Base-by-base conservation (phyloP, 495 filamentous ascomycete species). In the Trichoderma orchidacearum region DNA sequence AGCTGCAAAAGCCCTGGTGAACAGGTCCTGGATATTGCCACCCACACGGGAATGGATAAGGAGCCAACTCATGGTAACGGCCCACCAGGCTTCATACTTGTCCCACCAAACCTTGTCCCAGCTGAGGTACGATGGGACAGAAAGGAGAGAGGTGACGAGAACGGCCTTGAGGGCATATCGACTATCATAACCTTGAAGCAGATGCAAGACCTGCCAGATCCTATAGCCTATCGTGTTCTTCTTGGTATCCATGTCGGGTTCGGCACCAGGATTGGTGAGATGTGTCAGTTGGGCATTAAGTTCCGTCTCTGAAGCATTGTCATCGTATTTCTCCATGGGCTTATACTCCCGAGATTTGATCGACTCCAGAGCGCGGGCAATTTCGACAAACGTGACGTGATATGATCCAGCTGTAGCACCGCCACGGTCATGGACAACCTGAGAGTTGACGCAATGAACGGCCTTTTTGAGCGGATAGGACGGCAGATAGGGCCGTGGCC, bases 1-100 rank as follows among this genome's bases (percentile, higher is more conserved):
- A 12, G 68, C 72, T 36, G 71, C 73, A 29, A 76, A 61, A 12
- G 67, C 69, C 51, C 79, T 70, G 15, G 72, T 70, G 29, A 78
- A 59, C 13, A 82, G 62, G 59, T 82, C 79, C 56, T 80, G 76
- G 7, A 77, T 58, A 48, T 79, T 82, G 3, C 79, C 79, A 3
- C 79, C 78, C 3, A 79, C 80, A 51, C 78, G 69, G 30, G 79
- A 76, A 57, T 81, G 77, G 71, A 79, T 75, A 69, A 82, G 80
- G 31, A 79, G 60, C 79, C 79, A 82, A 3, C 72, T 79, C 35
- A 75, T 74, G n/a, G 79, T 67, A 4, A 81, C 78, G 9, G 68
- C 68, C 79, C 79, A 82, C 79, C 79, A 82, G 15, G 64, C 68
- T 38, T 79, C 76, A 54, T 77, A 68, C 4, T 64, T 58, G 60